Conservation (phyloP, 371 early-diverging fungal species). For the Mucor racemosus region DNA sequence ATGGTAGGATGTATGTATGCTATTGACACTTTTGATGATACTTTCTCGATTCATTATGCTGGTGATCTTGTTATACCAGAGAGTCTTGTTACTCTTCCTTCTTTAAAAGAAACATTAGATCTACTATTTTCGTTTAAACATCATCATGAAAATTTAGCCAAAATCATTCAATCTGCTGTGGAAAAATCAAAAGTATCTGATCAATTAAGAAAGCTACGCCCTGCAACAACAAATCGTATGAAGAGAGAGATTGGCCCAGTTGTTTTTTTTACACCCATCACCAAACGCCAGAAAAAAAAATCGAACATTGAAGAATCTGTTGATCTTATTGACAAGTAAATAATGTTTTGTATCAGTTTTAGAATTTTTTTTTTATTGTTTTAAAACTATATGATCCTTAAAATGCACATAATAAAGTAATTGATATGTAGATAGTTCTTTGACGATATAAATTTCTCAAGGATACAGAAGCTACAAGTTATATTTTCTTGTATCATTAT, state of each 20-base stretch:
- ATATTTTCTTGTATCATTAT: too few relatives aligned
- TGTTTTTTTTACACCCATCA: background rate
- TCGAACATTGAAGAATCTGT: too few relatives aligned
- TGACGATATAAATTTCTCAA: too few relatives aligned
- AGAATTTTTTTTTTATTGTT: too few relatives aligned
- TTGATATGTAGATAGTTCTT: too few relatives aligned
- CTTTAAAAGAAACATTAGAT: background rate
- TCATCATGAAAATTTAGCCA: background rate
- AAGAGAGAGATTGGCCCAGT: background rate
- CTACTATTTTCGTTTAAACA: background rate
- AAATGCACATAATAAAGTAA: too few relatives aligned
- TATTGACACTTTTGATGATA: background rate
- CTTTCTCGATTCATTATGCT: background rate
- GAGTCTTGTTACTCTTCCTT: background rate
- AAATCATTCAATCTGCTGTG: background rate
- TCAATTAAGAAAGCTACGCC: constrained; percentile 1
- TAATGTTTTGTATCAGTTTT: too few relatives aligned
- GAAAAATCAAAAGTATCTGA: background rate
- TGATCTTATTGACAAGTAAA: too few relatives aligned
- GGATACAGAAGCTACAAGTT: too few relatives aligned
- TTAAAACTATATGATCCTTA: too few relatives aligned
- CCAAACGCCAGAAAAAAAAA: background rate
- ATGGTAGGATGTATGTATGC: background rate
- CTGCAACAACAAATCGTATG: background rate
- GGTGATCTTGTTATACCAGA: background rate